Conservation (phyloP, 192 early-diverging fungal genomes). For the Pilaira anomala region DNA sequence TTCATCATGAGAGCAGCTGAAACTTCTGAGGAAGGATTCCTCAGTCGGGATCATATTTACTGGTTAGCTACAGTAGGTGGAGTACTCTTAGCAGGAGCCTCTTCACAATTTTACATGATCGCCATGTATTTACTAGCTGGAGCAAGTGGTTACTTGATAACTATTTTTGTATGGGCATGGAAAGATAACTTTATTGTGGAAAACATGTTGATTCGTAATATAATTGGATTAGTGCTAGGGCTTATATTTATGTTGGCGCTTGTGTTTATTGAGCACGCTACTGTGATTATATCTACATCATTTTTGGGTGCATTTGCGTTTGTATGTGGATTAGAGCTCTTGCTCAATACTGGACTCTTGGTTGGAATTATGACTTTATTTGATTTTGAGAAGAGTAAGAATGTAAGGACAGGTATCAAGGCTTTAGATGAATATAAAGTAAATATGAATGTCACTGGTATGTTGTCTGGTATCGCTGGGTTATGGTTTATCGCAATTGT, state of each 20-base stretch:
- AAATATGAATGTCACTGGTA: background rate
- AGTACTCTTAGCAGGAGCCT: constrained; percentile 32
- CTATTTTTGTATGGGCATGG: background rate
- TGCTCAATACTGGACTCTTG: background rate
- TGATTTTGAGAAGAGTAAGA: too few species aligned
- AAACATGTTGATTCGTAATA: background rate
- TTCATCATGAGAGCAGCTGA: too few species aligned
- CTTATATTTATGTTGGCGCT: constrained; percentile 35
- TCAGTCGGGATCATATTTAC: too few species aligned
- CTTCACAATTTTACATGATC: constrained; percentile 18
- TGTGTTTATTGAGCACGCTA: constrained; percentile 40
- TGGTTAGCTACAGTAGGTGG: too few species aligned
- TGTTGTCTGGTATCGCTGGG: background rate
- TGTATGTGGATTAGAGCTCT: constrained; percentile 44
- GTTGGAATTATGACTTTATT: background rate
- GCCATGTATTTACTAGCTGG: background rate
- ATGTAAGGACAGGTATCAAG: too few species aligned
- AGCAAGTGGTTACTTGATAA: background rate
- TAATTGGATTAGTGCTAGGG: constrained; percentile 10
- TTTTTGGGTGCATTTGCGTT: constrained; percentile 52
- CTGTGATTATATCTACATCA: constrained; percentile 45
- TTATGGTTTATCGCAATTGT: background rate
- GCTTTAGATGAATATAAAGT: background rate
- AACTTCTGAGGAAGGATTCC: too few species aligned
- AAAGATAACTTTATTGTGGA: background rate